Conservation (phyloP, 805 yeast species). For the Cyberlindnera samutprakarnensis region DNA sequence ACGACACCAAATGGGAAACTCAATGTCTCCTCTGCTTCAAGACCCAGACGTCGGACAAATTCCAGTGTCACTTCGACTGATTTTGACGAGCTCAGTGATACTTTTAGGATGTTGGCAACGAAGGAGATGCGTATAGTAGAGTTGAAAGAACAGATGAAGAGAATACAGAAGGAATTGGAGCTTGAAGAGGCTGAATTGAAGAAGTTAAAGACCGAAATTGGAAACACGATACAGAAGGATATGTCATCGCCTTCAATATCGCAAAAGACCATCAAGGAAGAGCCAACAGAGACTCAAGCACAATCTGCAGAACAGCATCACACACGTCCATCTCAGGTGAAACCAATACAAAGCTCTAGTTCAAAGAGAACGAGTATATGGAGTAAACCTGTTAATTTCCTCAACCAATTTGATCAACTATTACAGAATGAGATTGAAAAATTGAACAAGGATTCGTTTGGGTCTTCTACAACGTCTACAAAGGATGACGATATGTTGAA, state of each 20-base stretch:
- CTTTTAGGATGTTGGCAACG: slow-evolving; percentile 52
- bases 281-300: slow-evolving; percentile 1
- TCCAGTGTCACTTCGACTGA: slow-evolving; percentile 9
- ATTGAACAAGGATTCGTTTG: slow-evolving; percentile 22
- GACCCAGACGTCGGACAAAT: slow-evolving; percentile 17
- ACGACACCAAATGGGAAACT: not conserved
- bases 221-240: slow-evolving; percentile 20
- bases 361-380: slow-evolving; percentile 25
- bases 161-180: slow-evolving; percentile 40
- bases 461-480: slow-evolving; percentile 4
- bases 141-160: slow-evolving; percentile 43
- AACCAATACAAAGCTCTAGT: no score
- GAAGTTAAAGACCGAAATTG: slow-evolving; percentile 27
- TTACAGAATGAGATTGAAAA: slow-evolving; percentile 61
- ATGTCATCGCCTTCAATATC: slow-evolving; percentile 14
- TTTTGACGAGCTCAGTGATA: slow-evolving; percentile 39
- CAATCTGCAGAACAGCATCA: not conserved
- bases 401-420: slow-evolving; percentile 62
- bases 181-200: slow-evolving; percentile 27
- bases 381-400: slow-evolving; percentile 50
- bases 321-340: not conserved
- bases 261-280: not conserved
- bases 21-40: not conserved
- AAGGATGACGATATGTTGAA: slow-evolving; percentile 26
- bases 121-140: slow-evolving; percentile 66